Conservation (phyloP, 1,139 yeast genomes). For the Saccharomyces hybrid region DNA sequence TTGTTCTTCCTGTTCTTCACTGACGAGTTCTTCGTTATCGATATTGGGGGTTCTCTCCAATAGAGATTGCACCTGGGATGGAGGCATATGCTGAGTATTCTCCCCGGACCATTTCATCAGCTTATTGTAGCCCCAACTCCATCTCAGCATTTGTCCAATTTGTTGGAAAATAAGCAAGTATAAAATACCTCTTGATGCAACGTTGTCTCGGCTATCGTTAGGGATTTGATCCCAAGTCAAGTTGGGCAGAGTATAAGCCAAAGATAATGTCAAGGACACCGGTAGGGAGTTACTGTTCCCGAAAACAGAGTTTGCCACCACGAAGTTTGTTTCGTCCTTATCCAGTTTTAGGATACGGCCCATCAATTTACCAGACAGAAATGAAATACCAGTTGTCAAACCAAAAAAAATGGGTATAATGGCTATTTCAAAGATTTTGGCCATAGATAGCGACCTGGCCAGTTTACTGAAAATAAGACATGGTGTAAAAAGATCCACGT, state of each 20-base stretch:
- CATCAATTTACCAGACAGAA: slow-evolving; percentile 43
- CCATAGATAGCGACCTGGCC: slow-evolving; percentile 60
- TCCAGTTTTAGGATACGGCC: slow-evolving; percentile 44
- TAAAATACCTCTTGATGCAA: slow-evolving; percentile 68
- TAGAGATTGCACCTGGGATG: slow-evolving; percentile 20
- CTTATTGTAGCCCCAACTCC: slow-evolving; percentile 79
- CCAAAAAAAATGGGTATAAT: slow-evolving; percentile 62
- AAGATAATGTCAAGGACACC: slow-evolving; percentile 61
- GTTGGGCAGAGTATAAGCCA: slow-evolving; percentile 65
- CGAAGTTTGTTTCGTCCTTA: slow-evolving; percentile 62
- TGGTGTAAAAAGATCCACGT: slow-evolving; percentile 72
- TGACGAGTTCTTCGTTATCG: not conserved
- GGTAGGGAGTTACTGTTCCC: slow-evolving; percentile 76
- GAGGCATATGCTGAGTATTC: slow-evolving; percentile 26
- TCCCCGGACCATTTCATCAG: slow-evolving; percentile 43
- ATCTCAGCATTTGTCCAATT: slow-evolving; percentile 66
- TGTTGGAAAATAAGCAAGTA: slow-evolving; percentile 69
- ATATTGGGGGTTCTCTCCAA: slow-evolving; percentile 5
- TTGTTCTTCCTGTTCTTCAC: not conserved
- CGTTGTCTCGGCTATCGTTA: slow-evolving; percentile 54
- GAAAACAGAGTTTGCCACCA: slow-evolving; percentile 76
- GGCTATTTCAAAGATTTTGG: slow-evolving; percentile 55
- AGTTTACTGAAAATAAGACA: slow-evolving; percentile 67
- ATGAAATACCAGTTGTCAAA: slow-evolving; percentile 54
- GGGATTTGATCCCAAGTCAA: slow-evolving; percentile 65